Evolutionary conservation across 2,329 filamentous ascomycete species (phyloP).

Genomic region (Fusarium gaditjirri): DNA sequence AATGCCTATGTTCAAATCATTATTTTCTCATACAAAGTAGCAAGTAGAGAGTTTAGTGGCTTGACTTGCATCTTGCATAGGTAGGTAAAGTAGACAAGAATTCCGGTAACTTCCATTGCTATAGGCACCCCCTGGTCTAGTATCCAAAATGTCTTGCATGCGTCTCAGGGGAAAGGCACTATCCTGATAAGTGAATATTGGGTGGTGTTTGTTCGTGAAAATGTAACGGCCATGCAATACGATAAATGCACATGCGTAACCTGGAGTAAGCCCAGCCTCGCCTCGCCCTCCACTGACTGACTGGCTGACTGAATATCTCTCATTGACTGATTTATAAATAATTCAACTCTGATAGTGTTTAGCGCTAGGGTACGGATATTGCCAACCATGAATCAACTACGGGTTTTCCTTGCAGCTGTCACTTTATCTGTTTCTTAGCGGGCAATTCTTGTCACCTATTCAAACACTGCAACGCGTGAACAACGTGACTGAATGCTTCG

Average conservation of each 20-base stretch:
- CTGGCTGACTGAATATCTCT: neutral
- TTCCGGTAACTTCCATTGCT: neutral
- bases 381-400: constrained; percentile 5
- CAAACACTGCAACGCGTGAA: neutral
- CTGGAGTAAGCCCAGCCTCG: constrained; percentile 15
- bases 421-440: neutral
- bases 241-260: constrained; percentile 11
- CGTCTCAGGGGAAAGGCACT: constrained; percentile 8
- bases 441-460: neutral
- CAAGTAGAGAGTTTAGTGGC: neutral
- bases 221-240: constrained; percentile 8
- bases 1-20: neutral
- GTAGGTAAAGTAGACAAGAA: neutral
- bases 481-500: neutral
- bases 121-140: neutral
- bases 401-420: neutral
- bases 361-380: neutral
- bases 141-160: constrained; percentile 12
- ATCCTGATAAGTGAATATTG: constrained; percentile 32
- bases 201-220: neutral
- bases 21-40: neutral
- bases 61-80: neutral
- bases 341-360: neutral
- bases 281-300: neutral
- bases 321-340: neutral